Evolutionary conservation across 73 alveolate genomes (phyloP), one percentile per base, ranked within the genome.

Genomic region (Effrenium voratum): DNA sequence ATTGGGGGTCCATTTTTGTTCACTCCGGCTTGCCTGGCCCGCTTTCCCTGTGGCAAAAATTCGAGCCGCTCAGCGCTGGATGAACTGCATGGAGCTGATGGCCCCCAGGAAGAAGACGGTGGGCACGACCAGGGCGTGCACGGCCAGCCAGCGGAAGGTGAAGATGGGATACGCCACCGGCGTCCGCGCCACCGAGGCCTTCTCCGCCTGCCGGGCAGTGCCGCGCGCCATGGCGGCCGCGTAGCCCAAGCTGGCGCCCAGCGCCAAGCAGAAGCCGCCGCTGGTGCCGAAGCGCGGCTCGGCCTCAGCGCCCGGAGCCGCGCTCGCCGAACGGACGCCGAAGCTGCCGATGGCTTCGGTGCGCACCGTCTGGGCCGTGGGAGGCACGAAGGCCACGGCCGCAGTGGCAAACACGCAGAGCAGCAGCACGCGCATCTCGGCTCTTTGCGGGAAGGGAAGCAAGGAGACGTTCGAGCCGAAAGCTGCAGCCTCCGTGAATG

Each of bases 71-170:
- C 90, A 91, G 91, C 98, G 98, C 93, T 93, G 98, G 93, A 93
- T 93, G 93, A 93, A 93, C 93, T 93, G 98, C 98, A 93, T 93
- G 93, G 98, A 73, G 93, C 91, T 77, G 93, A 93, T 93, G 63
- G 98, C 98, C n/a, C 98, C 98, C n/a, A 93, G 93, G 93, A 93
- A 93, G 83, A 93, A 93, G 70, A 93, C 98, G 85, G 98, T 93
- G 44, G 87, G 77, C 41, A 50, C 80, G 92, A 92, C 98, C 90
- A 92, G 36, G 40, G 98, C 91, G 85, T 92, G 98, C 43, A 92
- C 87, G 47, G 98, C 98, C 98, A 92, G 91, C 98, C 98, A 92
- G 63, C 98, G 55, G 96, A 82, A 50, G 75, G 93, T 50, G 63
- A 77, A 77, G 88, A 77, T 77, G 41, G 88, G 88, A 60, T 19